These are phyloP conservation scores for Nyssa sinensis DNA, from an alignment of 148 eudicot species.

Conservation along the genomic window DNA sequence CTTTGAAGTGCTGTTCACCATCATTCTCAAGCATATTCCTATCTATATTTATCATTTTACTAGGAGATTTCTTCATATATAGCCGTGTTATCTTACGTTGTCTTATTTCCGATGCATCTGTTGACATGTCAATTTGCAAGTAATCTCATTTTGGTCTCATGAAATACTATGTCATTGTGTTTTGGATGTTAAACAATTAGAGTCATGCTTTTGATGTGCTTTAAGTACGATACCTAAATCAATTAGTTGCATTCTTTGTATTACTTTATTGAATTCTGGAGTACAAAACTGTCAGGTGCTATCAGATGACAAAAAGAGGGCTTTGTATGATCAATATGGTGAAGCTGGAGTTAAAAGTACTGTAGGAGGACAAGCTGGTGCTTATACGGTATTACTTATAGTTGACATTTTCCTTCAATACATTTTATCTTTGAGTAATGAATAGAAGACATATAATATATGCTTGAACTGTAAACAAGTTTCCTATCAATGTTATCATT, in stretches of 20 bases:
- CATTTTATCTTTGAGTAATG: not conserved
- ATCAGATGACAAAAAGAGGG: constrained; percentile 98
- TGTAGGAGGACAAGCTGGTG: constrained; percentile 74
- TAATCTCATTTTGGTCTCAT: no score
- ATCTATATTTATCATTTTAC: not conserved
- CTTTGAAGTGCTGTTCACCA: not conserved
- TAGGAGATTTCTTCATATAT: not conserved
- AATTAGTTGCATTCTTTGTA: constrained; percentile 3
- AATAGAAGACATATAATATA: no score
- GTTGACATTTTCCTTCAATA: constrained; percentile 4
- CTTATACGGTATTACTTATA: constrained; percentile 68
- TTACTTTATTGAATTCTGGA: constrained; percentile 44
- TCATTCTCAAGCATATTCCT: constrained; percentile 4
- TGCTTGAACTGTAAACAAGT: not conserved
- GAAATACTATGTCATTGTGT: no score
- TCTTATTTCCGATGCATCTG: not conserved
- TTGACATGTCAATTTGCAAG: no score
- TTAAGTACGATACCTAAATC: not conserved
- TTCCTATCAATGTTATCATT: no score
- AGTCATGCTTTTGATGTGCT: no score
- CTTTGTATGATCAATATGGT: constrained; percentile 94
- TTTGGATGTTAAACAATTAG: no score
- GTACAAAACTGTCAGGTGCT: constrained; percentile 75
- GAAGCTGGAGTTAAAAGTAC: constrained; percentile 94
- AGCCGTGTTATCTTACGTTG: not conserved